Evolutionary conservation across 345 rosid genomes (phyloP).

Genomic region (Aurinia saxatilis): DNA sequence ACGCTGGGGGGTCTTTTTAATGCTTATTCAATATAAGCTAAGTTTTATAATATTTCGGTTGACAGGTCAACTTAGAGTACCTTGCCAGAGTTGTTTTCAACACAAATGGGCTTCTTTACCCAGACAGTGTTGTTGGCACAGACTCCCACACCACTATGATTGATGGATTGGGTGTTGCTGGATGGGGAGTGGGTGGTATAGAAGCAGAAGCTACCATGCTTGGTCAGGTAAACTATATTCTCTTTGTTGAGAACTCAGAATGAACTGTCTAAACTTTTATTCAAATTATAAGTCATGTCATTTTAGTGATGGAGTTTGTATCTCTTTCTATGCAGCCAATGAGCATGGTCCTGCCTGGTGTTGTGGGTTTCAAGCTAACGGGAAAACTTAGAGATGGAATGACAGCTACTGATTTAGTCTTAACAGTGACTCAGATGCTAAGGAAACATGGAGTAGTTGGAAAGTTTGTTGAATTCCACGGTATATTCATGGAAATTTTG

Average conservation of each 20-base stretch:
- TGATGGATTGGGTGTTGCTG: slow-evolving; percentile 97
- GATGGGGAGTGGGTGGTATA: slow-evolving; percentile 98
- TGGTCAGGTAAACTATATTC: slow-evolving; percentile 62
- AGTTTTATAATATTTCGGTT: too few species aligned
- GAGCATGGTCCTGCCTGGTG: slow-evolving; percentile 99
- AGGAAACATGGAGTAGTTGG: slow-evolving; percentile 98
- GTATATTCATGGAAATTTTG: slow-evolving; percentile 19
- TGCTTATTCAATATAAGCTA: too few species aligned
- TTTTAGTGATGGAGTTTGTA: not conserved
- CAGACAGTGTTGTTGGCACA: slow-evolving; percentile 94
- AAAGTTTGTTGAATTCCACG: slow-evolving; percentile 85
- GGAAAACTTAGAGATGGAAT: slow-evolving; percentile 83
- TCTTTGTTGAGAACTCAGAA: too few species aligned
- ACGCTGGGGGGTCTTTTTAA: too few species aligned
- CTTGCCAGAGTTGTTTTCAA: slow-evolving; percentile 93
- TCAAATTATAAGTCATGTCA: not conserved
- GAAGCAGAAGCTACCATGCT: slow-evolving; percentile 98
- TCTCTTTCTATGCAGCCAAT: slow-evolving; percentile 57
- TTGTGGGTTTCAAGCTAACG: slow-evolving; percentile 75
- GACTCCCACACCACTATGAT: slow-evolving; percentile 97
- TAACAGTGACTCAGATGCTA: slow-evolving; percentile 89
- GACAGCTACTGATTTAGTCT: slow-evolving; percentile 90
- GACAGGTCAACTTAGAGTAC: slow-evolving; percentile 74
- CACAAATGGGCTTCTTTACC: slow-evolving; percentile 67
- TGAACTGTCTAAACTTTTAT: too few species aligned